Percentiles rank a stretch among this genome's conserved stretches.
Evolutionary conservation across 1,284 basidiomycete species (phyloP).

Genomic region (Leccinum olivaceoglutinosum): DNA sequence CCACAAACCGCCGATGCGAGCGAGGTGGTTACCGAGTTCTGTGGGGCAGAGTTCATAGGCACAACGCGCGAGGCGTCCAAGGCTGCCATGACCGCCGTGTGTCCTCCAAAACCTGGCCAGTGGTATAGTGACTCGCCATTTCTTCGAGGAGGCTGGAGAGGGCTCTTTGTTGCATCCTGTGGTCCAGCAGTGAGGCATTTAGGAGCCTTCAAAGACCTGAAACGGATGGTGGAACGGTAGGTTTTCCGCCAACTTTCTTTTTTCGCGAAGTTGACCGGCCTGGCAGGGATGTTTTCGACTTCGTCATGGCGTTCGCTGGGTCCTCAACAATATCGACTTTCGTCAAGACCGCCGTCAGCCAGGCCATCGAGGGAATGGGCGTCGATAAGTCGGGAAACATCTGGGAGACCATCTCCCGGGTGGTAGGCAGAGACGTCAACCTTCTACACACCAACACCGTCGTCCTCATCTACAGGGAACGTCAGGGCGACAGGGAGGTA

Average conservation of each 20-base stretch:
- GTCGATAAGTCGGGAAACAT: background rate
- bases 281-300: background rate
- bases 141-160: background rate
- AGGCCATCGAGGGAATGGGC: background rate
- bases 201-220: background rate
- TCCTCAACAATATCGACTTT: background rate
- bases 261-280: background rate
- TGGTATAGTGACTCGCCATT: background rate
- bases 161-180: background rate
- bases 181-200: background rate
- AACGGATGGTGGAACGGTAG: background rate
- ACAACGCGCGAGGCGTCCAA: background rate
- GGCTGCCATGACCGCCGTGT: background rate
- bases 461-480: constrained; percentile 1
- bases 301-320: constrained; percentile 1
- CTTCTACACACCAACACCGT: background rate
- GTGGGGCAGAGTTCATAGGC: background rate
- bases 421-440: background rate
- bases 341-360: background rate
- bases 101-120: background rate
- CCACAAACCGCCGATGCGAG: background rate
- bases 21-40: background rate
- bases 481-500: background rate
- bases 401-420: background rate
- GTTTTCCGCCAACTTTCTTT: background rate